These are phyloP conservation scores for Volvox carteri DNA, from an alignment of 163 green algal species.

Conservation along the genomic window DNA sequence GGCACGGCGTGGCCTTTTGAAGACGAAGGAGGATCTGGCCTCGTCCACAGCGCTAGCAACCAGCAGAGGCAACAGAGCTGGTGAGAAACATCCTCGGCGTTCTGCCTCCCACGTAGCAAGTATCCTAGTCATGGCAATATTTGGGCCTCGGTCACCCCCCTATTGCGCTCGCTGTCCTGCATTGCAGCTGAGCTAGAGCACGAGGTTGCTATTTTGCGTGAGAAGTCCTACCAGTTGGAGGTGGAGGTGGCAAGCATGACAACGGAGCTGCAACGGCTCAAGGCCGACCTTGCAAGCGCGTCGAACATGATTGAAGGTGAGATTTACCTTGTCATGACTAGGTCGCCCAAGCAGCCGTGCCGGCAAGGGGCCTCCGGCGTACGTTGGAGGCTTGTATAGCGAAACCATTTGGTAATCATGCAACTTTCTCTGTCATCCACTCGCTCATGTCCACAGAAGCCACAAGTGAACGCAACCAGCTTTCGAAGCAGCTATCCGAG, in stretches of 20 bases:
- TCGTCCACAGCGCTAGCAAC: neutral
- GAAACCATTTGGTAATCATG: too few relatives aligned
- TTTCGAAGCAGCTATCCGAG: conserved; percentile 33
- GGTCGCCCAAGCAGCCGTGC: too few relatives aligned
- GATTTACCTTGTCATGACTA: neutral
- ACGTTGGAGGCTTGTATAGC: too few relatives aligned
- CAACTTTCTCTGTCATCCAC: too few relatives aligned
- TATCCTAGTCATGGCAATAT: too few relatives aligned
- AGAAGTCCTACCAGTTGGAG: conserved; percentile 54
- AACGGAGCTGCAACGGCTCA: conserved; percentile 62
- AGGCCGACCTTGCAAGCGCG: conserved; percentile 55
- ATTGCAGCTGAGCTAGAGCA: conserved; percentile 55
- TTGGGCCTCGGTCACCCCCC: too few relatives aligned
- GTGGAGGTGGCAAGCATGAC: conserved; percentile 57
- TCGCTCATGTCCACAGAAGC: conserved; percentile 19
- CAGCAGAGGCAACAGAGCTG: neutral
- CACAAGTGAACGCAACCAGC: conserved; percentile 29
- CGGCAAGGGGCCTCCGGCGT: too few relatives aligned
- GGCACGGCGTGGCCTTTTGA: neutral
- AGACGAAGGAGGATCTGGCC: conserved; percentile 7
- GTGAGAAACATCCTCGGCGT: too few relatives aligned
- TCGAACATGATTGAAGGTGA: conserved; percentile 63
- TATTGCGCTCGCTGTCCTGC: too few relatives aligned
- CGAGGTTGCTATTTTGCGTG: conserved; percentile 42
- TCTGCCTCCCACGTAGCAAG: too few relatives aligned